phyloP scores from a whole-genome alignment of 805 yeast genomes.

The Teunomyces atbi region DNA sequence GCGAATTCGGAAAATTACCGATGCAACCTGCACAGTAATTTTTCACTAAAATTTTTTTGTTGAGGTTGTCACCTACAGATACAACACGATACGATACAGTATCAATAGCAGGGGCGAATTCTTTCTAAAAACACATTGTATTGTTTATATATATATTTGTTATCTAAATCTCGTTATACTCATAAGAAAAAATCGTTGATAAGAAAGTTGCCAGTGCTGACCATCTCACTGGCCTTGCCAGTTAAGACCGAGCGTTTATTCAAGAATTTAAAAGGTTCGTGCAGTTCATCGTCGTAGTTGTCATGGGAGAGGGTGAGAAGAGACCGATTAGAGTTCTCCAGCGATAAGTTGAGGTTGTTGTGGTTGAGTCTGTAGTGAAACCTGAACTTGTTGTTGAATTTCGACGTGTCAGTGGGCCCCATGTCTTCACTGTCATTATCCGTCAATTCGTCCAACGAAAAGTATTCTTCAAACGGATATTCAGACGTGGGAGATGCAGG shows the following conservation, averaged over 20 bases:
- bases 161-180: slow-evolving; percentile 4
- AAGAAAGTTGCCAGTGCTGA: slow-evolving; percentile 39
- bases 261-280: slow-evolving; percentile 32
- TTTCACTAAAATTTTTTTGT: neutral
- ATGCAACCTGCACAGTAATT: slow-evolving; percentile 1
- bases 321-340: neutral
- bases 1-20: neutral
- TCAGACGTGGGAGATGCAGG: slow-evolving; percentile 17
- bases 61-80: neutral
- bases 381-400: slow-evolving; percentile 26
- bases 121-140: neutral
- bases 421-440: slow-evolving; percentile 13
- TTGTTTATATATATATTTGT: neutral
- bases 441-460: slow-evolving; percentile 28
- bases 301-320: slow-evolving; percentile 4
- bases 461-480: slow-evolving; percentile 32
- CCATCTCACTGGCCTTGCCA: slow-evolving; percentile 46
- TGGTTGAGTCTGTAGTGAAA: slow-evolving; percentile 36
- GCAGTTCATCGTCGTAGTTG: slow-evolving; percentile 16
- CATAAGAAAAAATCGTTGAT: slow-evolving; percentile 44
- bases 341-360: slow-evolving; percentile 34
- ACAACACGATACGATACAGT: neutral
- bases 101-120: no score
- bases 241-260: slow-evolving; percentile 35
- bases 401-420: slow-evolving; percentile 1